Conservation (phyloP, 1,284 basidiomycete genomes). For the Meira nashicola region DNA sequence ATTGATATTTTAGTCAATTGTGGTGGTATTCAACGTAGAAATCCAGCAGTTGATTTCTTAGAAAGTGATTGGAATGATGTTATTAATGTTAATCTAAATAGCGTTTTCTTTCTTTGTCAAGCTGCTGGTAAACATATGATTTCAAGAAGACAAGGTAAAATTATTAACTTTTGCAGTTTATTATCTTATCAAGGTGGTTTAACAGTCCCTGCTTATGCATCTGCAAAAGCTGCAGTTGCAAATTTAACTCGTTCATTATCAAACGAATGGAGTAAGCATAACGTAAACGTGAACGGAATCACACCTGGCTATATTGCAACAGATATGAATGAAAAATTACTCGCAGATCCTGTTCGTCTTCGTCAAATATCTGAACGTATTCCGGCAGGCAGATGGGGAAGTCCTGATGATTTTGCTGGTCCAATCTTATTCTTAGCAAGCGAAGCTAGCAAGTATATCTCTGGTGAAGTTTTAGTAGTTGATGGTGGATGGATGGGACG, state of each 20-base stretch:
- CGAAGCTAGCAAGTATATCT: conserved; percentile 78
- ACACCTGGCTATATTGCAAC: conserved; percentile 55
- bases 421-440: conserved; percentile 85
- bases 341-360: conserved; percentile 68
- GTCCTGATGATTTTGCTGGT: conserved; percentile 81
- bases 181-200: conserved; percentile 49
- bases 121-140: conserved; percentile 41
- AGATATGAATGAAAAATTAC: conserved; percentile 65
- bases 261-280: conserved; percentile 71
- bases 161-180: conserved; percentile 46
- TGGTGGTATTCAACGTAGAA: conserved; percentile 72
- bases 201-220: conserved; percentile 77
- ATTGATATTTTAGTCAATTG: conserved; percentile 89
- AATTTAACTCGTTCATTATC: conserved; percentile 55
- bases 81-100: conserved; percentile 43
- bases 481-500: conserved; percentile 50
- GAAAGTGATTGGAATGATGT: conserved; percentile 81
- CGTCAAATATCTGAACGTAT: conserved; percentile 76
- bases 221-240: conserved; percentile 73
- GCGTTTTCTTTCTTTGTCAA: conserved; percentile 37
- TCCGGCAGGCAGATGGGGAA: conserved; percentile 68
- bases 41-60: conserved; percentile 64
- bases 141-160: conserved; percentile 29
- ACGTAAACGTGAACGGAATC: conserved; percentile 83
- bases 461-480: conserved; percentile 64